A percentile compares a stretch with the other conserved stretches of the same genome.
phyloP scores from a whole-genome alignment of 495 filamentous ascomycete species.

The Cenococcum geophilum region DNA sequence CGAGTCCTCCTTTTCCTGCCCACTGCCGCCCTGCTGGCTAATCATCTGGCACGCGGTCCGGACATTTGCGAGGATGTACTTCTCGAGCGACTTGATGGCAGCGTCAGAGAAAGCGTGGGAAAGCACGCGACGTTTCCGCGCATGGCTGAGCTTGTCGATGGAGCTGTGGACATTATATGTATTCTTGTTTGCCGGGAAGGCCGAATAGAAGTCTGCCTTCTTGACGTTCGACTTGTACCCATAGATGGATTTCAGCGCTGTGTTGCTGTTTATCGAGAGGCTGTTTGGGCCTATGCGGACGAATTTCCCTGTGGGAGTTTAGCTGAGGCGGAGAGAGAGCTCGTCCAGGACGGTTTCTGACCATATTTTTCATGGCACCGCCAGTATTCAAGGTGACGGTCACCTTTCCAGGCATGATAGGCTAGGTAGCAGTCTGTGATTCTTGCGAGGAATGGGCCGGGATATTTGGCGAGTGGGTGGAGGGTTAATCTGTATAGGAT shows the following conservation, averaged over 20 bases:
- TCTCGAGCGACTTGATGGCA: conserved; percentile 53
- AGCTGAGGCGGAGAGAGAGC: too few species aligned
- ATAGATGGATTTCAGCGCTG: conserved; percentile 57
- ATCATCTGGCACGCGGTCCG: conserved; percentile 18
- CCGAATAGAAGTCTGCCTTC: conserved; percentile 60
- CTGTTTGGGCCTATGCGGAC: conserved; percentile 58
- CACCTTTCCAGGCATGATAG: conserved; percentile 32
- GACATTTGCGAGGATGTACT: conserved; percentile 47
- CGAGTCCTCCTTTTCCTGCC: neutral
- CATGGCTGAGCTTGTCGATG: conserved; percentile 54
- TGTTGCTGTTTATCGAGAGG: conserved; percentile 52
- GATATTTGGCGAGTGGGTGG: conserved; percentile 34
- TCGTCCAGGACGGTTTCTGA: conserved; percentile 7
- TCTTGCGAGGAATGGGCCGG: conserved; percentile 30
- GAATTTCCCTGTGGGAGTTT: conserved; percentile 15
- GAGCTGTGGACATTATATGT: conserved; percentile 55
- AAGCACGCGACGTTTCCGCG: conserved; percentile 58
- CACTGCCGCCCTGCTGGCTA: conserved; percentile 4
- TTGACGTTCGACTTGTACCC: conserved; percentile 54
- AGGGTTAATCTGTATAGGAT: conserved; percentile 31
- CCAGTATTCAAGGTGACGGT: conserved; percentile 26
- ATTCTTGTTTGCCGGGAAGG: conserved; percentile 51
- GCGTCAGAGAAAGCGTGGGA: conserved; percentile 56
- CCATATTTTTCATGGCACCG: conserved; percentile 29
- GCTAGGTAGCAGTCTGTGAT: conserved; percentile 30